Evolutionary conservation across 768 basidiomycete species (phyloP).

Genomic region (Russula griseocarnosa): DNA sequence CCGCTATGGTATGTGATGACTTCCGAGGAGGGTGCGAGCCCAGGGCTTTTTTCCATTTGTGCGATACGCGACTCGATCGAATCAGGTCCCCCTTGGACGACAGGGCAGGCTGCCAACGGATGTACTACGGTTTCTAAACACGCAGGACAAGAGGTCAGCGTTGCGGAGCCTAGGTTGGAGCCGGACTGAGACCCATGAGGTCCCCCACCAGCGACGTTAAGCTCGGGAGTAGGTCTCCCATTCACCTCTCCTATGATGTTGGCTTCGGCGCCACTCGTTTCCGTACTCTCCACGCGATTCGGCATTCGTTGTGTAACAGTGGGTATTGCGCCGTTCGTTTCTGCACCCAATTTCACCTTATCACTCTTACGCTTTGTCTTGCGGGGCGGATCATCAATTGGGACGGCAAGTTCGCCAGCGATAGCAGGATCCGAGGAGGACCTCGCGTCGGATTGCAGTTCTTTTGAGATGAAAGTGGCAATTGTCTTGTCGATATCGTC

Average conservation of each 20-base stretch:
- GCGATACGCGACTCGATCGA: neutral
- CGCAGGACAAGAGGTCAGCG: slow-evolving; percentile 2
- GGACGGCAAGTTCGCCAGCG: neutral
- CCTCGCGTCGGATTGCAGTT: neutral
- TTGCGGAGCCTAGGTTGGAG: neutral
- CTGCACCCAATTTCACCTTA: neutral
- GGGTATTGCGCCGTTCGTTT: neutral
- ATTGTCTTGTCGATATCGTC: slow-evolving; percentile 25
- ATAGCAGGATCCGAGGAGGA: neutral
- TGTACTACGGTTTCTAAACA: neutral
- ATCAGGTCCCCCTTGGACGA: slow-evolving; percentile 1
- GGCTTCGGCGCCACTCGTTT: neutral
- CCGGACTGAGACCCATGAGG: neutral
- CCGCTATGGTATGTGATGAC: neutral
- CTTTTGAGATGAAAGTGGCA: slow-evolving; percentile 14
- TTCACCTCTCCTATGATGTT: neutral
- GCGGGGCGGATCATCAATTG: neutral
- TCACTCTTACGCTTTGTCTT: neutral
- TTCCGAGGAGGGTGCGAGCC: neutral
- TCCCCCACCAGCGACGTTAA: neutral
- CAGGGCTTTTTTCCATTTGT: slow-evolving; percentile 15
- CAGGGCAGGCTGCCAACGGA: slow-evolving; percentile 5
- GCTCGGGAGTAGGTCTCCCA: neutral
- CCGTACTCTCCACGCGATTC: neutral
- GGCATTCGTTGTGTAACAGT: neutral